A percentile compares a stretch with the other conserved stretches of the same genome.
phyloP scores from a whole-genome alignment of 306 rosid genomes.

The Rosa multiflora region DNA sequence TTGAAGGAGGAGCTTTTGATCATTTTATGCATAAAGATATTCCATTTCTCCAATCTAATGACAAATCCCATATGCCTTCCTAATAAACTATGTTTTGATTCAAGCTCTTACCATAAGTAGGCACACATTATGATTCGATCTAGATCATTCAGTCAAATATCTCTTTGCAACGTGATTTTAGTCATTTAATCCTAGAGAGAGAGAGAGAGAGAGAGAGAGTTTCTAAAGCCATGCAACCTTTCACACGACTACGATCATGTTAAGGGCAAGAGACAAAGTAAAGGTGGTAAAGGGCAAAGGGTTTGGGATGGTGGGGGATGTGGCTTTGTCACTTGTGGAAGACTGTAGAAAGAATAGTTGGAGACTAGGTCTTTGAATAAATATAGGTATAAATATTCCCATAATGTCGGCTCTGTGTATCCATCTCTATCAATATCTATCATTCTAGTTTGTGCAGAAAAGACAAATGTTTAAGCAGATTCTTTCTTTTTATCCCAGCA shows the following conservation, averaged over 20 bases:
- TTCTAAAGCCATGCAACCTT: slow-evolving; percentile 93
- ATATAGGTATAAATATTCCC: slow-evolving; percentile 46
- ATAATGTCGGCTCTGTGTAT: slow-evolving; percentile 42
- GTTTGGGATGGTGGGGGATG: slow-evolving; percentile 19
- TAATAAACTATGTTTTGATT: slow-evolving; percentile 19
- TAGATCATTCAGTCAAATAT: slow-evolving; percentile 20
- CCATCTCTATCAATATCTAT: neutral
- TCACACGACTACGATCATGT: slow-evolving; percentile 50
- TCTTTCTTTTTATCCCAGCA: slow-evolving; percentile 30
- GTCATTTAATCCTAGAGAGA: slow-evolving; percentile 24
- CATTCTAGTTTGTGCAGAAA: slow-evolving; percentile 59
- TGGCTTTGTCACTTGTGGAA: slow-evolving; percentile 25
- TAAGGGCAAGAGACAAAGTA: slow-evolving; percentile 18
- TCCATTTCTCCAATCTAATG: slow-evolving; percentile 41
- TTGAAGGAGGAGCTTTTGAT: slow-evolving; percentile 44
- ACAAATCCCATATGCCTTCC: slow-evolving; percentile 17
- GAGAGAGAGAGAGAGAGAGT: no score
- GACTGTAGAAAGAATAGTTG: slow-evolving; percentile 22
- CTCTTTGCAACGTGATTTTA: slow-evolving; percentile 10
- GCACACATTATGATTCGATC: slow-evolving; percentile 23
- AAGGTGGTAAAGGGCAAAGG: slow-evolving; percentile 24
- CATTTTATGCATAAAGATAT: slow-evolving; percentile 51
- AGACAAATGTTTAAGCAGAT: slow-evolving; percentile 55
- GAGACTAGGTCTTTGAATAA: slow-evolving; percentile 25
- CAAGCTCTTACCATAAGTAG: slow-evolving; percentile 22